Base-by-base conservation (phyloP, 768 basidiomycete species). In the Pilatotrama ljubarskyi region DNA sequence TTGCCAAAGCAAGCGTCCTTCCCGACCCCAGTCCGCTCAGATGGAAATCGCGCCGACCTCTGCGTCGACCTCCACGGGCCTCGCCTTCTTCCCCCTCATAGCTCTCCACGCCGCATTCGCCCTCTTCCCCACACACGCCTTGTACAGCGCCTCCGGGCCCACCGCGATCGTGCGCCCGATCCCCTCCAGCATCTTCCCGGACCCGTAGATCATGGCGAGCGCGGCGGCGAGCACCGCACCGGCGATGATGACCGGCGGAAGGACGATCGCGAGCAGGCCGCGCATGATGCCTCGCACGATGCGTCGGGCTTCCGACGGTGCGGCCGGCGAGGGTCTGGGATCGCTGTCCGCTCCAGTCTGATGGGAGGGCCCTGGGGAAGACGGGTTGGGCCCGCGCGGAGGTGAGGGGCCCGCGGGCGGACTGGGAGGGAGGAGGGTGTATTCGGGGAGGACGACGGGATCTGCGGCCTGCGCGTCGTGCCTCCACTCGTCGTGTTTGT, bases 171-270 rank as follows among this genome's bases (percentile, higher is more conserved):
- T 37, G 8, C 41, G 59, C 41, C 59, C 59, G 47, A 44, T 35
- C 3, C 48, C 54, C 54, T 61, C 59, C 32, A 61, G 48, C 32
- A 55, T 25, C 59, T 61, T 61, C 48, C 59, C 59, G 22, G 17
- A 15, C 3, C 59, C 59, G 54, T 51, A 61, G 10, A 61, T 20
- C 48, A 55, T 55, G 17, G 48, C 59, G 14, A 38, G 38, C 6
- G 49, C 48, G 1, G 53, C 49, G 14, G 53, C 59, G 17, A 61
- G 47, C 15, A 32, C 53, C 17, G 49, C 48, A 9, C 26, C 53
- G 2, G 38, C 24, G 32, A 61, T 24, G 41, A 61, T 29, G 17
- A 55, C 20, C 14, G 59, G 59, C 25, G 59, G 59, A 22, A 61
- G 48, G 43, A 50, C 22, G 59, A 61, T 14, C 42, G 59, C 59